Evolutionary conservation across 176 grass and related monocot genomes (phyloP), one percentile per base, ranked within the genome.

Genomic region (Triticum turgidum): DNA sequence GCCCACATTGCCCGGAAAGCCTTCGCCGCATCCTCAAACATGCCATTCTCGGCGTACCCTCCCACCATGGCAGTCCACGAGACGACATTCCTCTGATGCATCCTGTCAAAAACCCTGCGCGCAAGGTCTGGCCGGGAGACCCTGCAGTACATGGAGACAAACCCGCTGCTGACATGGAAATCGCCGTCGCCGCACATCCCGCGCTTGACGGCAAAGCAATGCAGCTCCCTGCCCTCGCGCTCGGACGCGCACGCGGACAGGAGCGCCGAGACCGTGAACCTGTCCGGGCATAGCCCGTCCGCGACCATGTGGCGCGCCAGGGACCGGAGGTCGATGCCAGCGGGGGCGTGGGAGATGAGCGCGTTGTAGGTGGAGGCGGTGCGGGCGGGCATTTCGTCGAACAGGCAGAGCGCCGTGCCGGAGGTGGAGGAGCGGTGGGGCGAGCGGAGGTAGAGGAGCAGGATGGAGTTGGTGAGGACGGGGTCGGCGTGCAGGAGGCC

Each of bases 141-240:
- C 70, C 81, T 88, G 35, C 72, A 90, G 74, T 91, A 97, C 92
- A 98, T 93, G 45, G 87, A 89, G 59, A 98, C 78, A 2, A 98
- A 87, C 4, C 89, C 86, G 18, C 88, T 91, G 24, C 67, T 79
- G 2, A 95, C 84, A 78, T 94, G 93, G 80, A 91, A 92, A 85
- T 92, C 84, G 3, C 15, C 76, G 4, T 9, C 65, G 14, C 82
- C 5, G 29, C 67, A 82, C 79, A 95, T 86, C 61, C 84, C 76
- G 8, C 77, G 45, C 78, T 59, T 95, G 9, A 89, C 3, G 5
- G 88, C 64, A 33, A 89, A 89, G 39, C 86, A 83, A 64, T 98
- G 91, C 67, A 95, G 82, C 78, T 94, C 84, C 83, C 84, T 94
- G 27, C 93, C 91, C 3, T 32, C 14, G 68, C 2, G 9, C 12